Evolutionary conservation across 106 monocot genomes (phyloP), one percentile per base, ranked within the genome.

Genomic region (Phalaenopsis aphrodite): DNA sequence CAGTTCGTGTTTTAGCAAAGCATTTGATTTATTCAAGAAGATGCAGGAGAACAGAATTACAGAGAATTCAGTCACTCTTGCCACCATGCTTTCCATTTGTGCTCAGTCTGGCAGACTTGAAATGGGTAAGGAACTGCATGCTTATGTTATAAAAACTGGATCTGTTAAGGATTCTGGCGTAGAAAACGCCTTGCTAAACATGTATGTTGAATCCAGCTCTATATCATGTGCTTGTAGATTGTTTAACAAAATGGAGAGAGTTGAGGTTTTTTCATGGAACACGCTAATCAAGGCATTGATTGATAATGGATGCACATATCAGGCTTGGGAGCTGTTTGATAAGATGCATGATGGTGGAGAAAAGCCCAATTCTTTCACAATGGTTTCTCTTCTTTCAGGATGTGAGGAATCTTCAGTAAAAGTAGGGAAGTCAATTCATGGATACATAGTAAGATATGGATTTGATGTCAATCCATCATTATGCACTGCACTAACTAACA

Each of bases 361-460:
- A 46, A 80, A 72, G 56, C 81, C 80, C 7, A 85, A 85, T 76
- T 85, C 77, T 37, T 77, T 55, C 17, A 85, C 85, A 4, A 81
- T 85, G 85, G 72, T 85, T 42, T 75, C 84, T 56, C 81, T 85
- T 85, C 85, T 85, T 68, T 52, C 42, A 12, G 85, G 81, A 81
- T 85, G 81, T 72, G 77, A 72, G 17, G 52, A 41, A 30, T 72
- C 66, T 21, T 49, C 41, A 18, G n/a, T 57, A 16, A 80, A 72
- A 72, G 17, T 77, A 19, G 85, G 80, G 19, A 85, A 57, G 41
- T 85, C 85, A 7, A 77, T 85, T 15, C 85, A 85, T 78, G 80
- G 77, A 36, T 78, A 77, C 49, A 24, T 77, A 37, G n/a, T 81
- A 81, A 69, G 81, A 43, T 55, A 85, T 57, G 42, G 19, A 1